Percentiles rank a stretch among this genome's conserved stretches.
These are phyloP conservation scores for Talaromyces sp. DNA, from an alignment of 2,329 filamentous ascomycete species.

Conservation along the genomic window DNA sequence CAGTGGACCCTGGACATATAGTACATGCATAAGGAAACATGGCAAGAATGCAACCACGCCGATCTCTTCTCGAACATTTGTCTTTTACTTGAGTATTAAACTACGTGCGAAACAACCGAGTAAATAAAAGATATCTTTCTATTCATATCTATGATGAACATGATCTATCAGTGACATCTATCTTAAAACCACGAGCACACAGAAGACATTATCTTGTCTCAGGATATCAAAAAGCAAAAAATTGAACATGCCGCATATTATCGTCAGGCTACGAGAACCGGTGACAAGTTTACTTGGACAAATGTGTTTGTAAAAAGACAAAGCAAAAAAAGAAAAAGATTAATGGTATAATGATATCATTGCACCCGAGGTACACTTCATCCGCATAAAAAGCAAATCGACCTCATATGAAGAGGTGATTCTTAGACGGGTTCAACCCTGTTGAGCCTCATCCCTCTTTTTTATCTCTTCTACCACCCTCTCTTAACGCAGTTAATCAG, in stretches of 20 bases:
- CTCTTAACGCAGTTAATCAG: neutral
- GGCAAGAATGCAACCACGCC: neutral
- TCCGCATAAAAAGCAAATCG: neutral
- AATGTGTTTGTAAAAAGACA: neutral
- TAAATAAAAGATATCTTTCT: neutral
- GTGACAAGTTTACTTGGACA: neutral
- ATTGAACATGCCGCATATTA: neutral
- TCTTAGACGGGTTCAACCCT: neutral
- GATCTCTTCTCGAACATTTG: neutral
- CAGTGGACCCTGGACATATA: too few species aligned
- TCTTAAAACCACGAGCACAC: neutral
- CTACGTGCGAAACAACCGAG: neutral
- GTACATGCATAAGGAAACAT: neutral
- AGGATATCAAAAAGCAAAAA: neutral
- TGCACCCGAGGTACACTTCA: neutral
- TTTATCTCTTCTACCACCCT: neutral
- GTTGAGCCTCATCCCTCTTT: neutral
- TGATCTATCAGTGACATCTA: neutral
- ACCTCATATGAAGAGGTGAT: neutral
- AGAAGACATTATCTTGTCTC: neutral
- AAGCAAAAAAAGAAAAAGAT: neutral
- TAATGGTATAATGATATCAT: neutral
- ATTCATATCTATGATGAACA: neutral
- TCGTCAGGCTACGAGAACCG: neutral
- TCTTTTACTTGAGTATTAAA: neutral